Percentiles rank a stretch among this genome's conserved stretches.
These are phyloP conservation scores for Serendipita sp. DNA, from an alignment of 768 basidiomycete species.

Conservation along the genomic window DNA sequence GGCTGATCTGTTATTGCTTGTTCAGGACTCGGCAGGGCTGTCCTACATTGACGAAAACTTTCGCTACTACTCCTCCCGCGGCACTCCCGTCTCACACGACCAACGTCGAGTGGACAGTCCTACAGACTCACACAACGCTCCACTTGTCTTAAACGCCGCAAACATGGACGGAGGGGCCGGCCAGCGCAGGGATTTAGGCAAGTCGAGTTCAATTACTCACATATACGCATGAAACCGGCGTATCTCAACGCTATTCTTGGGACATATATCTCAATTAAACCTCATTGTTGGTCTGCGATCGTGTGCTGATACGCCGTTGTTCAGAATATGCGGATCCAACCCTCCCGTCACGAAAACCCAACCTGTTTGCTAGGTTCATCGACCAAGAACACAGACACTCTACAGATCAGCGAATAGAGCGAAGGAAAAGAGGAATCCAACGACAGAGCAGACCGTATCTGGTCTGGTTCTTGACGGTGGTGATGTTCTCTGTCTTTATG, in stretches of 20 bases:
- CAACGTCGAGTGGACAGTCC: constrained; percentile 1
- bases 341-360: constrained; percentile 24
- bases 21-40: constrained; percentile 3
- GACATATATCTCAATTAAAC: background rate
- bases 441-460: constrained; percentile 65
- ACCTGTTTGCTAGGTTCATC: constrained; percentile 19
- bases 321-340: constrained; percentile 51
- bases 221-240: background rate
- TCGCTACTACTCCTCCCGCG: constrained; percentile 7
- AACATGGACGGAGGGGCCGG: constrained; percentile 22
- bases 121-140: constrained; percentile 16
- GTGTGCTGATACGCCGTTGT: background rate
- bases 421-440: constrained; percentile 73
- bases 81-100: constrained; percentile 11
- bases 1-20: background rate
- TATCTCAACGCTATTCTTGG: background rate
- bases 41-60: constrained; percentile 16
- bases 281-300: no score
- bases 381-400: constrained; percentile 26
- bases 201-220: background rate
- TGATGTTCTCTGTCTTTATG: constrained; percentile 22
- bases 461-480: constrained; percentile 18
- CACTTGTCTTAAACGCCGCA: constrained; percentile 33
- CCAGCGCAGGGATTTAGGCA: constrained; percentile 40
- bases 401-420: constrained; percentile 65